Conservation (phyloP, 257 asterid species). For the Cruciata laevipes region DNA sequence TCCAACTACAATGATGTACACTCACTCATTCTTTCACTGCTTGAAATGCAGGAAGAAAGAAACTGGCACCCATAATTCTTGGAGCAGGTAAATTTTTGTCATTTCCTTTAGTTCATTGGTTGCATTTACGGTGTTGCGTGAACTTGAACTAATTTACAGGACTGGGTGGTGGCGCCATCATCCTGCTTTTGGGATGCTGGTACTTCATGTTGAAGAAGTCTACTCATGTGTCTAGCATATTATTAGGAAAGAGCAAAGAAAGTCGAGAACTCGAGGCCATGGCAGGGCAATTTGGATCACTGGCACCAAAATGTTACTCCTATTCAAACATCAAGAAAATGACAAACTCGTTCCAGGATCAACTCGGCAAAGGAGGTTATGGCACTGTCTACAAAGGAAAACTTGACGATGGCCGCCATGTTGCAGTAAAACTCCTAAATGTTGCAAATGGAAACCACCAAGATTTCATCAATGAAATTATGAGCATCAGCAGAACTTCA, state of each 20-base stretch:
- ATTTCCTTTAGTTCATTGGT: too few species aligned
- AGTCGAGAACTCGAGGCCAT: not conserved
- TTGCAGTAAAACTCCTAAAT: not conserved
- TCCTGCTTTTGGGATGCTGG: not conserved
- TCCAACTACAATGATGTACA: too few species aligned
- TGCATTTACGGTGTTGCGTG: not conserved
- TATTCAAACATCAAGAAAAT: not conserved
- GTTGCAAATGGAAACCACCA: not conserved
- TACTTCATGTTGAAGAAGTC: not conserved
- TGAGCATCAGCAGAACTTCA: conserved; percentile 25
- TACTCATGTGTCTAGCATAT: not conserved
- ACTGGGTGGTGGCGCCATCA: not conserved
- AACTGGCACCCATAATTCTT: not conserved
- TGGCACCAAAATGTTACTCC: not conserved
- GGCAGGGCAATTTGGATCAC: not conserved
- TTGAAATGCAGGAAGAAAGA: not conserved
- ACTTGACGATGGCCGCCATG: not conserved
- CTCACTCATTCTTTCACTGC: not conserved
- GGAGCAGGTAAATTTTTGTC: not conserved
- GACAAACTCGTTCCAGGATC: not conserved
- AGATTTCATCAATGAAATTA: conserved; percentile 11
- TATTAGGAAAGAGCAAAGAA: not conserved
- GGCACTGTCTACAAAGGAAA: not conserved
- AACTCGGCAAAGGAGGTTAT: not conserved
- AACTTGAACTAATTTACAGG: not conserved